phyloP scores from a whole-genome alignment of 805 yeast species.

The Wickerhamiella sorbophila region DNA sequence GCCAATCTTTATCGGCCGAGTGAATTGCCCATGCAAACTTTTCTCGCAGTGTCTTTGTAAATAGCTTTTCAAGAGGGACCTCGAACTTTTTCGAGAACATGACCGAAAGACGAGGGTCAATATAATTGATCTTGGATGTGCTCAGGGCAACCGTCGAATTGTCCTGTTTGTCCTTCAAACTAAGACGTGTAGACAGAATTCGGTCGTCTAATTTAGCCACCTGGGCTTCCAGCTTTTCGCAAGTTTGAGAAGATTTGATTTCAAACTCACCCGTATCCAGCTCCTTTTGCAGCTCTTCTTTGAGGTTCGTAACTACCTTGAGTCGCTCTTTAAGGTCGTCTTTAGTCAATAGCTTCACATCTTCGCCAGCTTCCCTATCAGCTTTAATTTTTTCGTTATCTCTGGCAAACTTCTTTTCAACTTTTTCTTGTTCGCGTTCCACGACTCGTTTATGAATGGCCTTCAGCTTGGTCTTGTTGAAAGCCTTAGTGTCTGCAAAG shows the following conservation, averaged over 20 bases:
- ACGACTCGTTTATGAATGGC: slow-evolving; percentile 44
- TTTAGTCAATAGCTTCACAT: slow-evolving; percentile 32
- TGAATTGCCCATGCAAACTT: slow-evolving; percentile 95
- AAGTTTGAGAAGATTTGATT: slow-evolving; percentile 35
- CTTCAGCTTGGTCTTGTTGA: slow-evolving; percentile 49
- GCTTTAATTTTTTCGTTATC: slow-evolving; percentile 62
- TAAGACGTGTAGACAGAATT: slow-evolving; percentile 52
- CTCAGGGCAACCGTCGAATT: slow-evolving; percentile 87
- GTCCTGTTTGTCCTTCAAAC: slow-evolving; percentile 83
- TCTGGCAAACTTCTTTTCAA: slow-evolving; percentile 47
- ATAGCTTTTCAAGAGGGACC: slow-evolving; percentile 85
- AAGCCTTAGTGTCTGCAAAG: slow-evolving; percentile 53
- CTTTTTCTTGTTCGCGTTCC: slow-evolving; percentile 52
- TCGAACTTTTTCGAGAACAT: slow-evolving; percentile 72
- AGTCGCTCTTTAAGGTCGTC: slow-evolving; percentile 46
- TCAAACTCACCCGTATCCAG: slow-evolving; percentile 39
- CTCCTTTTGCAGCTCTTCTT: slow-evolving; percentile 36
- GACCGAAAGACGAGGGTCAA: slow-evolving; percentile 85
- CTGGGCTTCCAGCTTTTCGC: slow-evolving; percentile 60
- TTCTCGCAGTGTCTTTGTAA: slow-evolving; percentile 80
- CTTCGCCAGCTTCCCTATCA: slow-evolving; percentile 31
- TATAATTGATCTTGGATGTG: slow-evolving; percentile 87
- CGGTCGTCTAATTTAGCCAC: slow-evolving; percentile 59
- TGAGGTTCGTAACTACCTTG: slow-evolving; percentile 33
- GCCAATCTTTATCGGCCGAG: slow-evolving; percentile 78